These are phyloP conservation scores for Lactifluus hygrophoroides DNA, from an alignment of 768 basidiomycete genomes.

Conservation along the genomic window DNA sequence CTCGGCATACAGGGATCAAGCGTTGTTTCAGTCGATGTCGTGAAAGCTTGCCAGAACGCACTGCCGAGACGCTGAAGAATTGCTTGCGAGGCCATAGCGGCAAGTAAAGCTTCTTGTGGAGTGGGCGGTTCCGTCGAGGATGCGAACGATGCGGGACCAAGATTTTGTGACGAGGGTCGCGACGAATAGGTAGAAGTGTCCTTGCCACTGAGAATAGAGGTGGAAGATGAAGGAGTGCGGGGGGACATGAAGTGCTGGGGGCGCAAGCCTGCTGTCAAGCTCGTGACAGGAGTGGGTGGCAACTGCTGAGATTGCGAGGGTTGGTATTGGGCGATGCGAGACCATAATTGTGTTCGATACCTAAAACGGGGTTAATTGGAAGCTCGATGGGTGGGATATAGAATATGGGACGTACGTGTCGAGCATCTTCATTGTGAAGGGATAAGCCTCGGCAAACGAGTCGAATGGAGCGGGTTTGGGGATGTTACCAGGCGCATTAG, in stretches of 20 bases:
- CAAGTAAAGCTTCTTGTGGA: constrained; percentile 44
- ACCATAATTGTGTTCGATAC: constrained; percentile 88
- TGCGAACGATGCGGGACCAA: constrained; percentile 24
- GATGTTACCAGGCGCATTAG: constrained; percentile 23
- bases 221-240: constrained; percentile 19
- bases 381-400: constrained; percentile 2
- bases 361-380: constrained; percentile 25
- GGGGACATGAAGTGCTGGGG: constrained; percentile 31
- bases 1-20: constrained; percentile 2
- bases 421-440: constrained; percentile 79
- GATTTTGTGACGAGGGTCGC: constrained; percentile 36
- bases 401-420: constrained; percentile 51
- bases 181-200: constrained; percentile 28
- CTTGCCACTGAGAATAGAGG: constrained; percentile 41
- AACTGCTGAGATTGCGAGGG: constrained; percentile 34
- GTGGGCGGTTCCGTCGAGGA: constrained; percentile 27
- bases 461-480: constrained; percentile 50
- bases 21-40: constrained; percentile 26
- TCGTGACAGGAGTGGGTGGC: constrained; percentile 20
- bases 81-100: constrained; percentile 70
- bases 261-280: constrained; percentile 26
- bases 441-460: constrained; percentile 66
- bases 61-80: constrained; percentile 56
- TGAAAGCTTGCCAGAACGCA: constrained; percentile 93
- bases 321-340: constrained; percentile 68